A percentile compares a stretch with the other conserved stretches of the same genome.
phyloP scores from a whole-genome alignment of 768 basidiomycete genomes.

The Hericium erinaceus region DNA sequence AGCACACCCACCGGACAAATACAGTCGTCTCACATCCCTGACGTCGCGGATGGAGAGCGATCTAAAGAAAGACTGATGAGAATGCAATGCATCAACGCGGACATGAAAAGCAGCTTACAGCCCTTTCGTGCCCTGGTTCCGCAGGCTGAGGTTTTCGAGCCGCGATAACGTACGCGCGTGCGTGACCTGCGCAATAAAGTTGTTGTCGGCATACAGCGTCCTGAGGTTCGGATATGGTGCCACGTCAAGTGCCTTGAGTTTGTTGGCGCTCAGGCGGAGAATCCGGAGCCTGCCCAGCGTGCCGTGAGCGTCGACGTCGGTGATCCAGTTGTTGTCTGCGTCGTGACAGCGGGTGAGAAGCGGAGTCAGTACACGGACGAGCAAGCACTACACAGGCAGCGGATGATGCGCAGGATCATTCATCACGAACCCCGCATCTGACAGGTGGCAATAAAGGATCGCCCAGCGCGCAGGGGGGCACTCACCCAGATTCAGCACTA shows the following conservation, averaged over 20 bases:
- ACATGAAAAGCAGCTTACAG: constrained; percentile 45
- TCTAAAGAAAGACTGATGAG: constrained; percentile 23
- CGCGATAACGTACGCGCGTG: constrained; percentile 52
- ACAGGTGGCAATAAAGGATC: background rate
- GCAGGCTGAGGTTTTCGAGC: constrained; percentile 84
- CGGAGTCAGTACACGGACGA: constrained; percentile 7
- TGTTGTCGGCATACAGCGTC: constrained; percentile 90
- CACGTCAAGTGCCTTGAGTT: constrained; percentile 52
- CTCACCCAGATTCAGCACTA: constrained; percentile 80
- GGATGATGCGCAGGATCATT: constrained; percentile 3
- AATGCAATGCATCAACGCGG: background rate
- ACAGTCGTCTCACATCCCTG: constrained; percentile 87
- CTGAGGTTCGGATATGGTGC: constrained; percentile 61
- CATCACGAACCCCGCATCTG: constrained; percentile 10
- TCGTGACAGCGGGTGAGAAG: background rate
- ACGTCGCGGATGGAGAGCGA: constrained; percentile 51
- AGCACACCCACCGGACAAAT: constrained; percentile 73
- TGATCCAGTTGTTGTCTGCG: constrained; percentile 67
- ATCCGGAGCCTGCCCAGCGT: constrained; percentile 67
- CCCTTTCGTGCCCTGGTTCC: constrained; percentile 74
- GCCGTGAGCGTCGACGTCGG: constrained; percentile 41
- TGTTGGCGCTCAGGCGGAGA: constrained; percentile 78
- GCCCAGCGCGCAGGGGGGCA: constrained; percentile 12
- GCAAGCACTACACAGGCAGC: constrained; percentile 4
- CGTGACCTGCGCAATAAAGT: constrained; percentile 42